Base-by-base conservation (phyloP, 805 yeast species). In the Kregervanrija fluxuum region DNA sequence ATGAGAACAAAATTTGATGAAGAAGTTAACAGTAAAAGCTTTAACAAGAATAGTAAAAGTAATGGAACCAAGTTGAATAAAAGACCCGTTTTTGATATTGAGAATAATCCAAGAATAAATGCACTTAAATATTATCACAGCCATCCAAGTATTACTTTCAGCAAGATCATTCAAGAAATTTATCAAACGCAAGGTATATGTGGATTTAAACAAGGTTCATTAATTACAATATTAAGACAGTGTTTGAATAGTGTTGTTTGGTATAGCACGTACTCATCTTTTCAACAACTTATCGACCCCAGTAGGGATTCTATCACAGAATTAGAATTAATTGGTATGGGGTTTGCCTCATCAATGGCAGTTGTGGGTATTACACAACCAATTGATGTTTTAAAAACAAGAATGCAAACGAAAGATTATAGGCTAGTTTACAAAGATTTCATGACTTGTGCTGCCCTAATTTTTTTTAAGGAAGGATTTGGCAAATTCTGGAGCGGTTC, bases 281-380 rank as follows among this genome's bases (percentile, higher is more conserved):
- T 93, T 31, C 81, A 84, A 54, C 96, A 89, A 59, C 54, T 80
- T 38, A 59, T 82, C 14, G 77, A 77, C 37, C 86, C 86, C 1
- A 80, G 60, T 4, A 54, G 68, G 37, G 62, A 60, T 35, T 72
- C 74, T 33, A 70, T 73, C 13, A 70, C 71, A 4, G 64, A 61
- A 30, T 48, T 67, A 33, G 65, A 59, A 42, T 49, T 60, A 15
- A 35, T 60, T 41, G 67, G 63, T 11, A 54, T 73, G 54, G 88
- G 93, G 5, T 65, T 81, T 10, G 69, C 77, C 1, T 78, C 95
- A 2, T 80, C 93, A 0, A 64, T 75, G 3, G 83, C 88, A 0
- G 95, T 86, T 30, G 85, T 87, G 16, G 78, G 76, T 0, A 67
- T 76, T 0, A 90, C 96, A 0, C 98, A 88, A 65, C 97, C 97